These are phyloP conservation scores for Fusarium irregulare DNA, from an alignment of 2,329 filamentous ascomycete genomes.

Conservation along the genomic window DNA sequence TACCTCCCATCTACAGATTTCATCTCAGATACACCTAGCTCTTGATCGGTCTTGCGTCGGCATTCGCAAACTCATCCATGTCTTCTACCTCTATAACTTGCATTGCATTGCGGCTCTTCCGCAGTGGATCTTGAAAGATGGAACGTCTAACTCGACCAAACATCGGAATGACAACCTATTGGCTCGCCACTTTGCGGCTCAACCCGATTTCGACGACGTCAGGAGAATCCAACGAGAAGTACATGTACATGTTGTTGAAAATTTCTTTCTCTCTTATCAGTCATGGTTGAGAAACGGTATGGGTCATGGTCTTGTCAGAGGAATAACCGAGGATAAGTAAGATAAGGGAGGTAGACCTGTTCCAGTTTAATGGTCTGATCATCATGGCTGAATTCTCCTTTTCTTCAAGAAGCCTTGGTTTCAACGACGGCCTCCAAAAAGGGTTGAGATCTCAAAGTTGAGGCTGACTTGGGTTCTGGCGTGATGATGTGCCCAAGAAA, in stretches of 20 bases:
- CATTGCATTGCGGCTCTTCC: constrained; percentile 41
- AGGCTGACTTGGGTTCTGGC: constrained; percentile 23
- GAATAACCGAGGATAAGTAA: constrained; percentile 45
- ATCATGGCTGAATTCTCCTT: neutral
- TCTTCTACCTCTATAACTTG: neutral
- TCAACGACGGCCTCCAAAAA: neutral
- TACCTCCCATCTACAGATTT: constrained; percentile 12
- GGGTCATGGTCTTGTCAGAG: constrained; percentile 1
- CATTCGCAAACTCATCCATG: constrained; percentile 36
- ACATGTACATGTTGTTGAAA: neutral
- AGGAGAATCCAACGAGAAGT: constrained; percentile 28
- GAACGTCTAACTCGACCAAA: constrained; percentile 15
- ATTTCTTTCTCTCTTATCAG: neutral
- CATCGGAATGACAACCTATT: constrained; percentile 27
- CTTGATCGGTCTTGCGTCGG: constrained; percentile 41
- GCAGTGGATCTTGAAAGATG: constrained; percentile 42
- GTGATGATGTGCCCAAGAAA: constrained; percentile 5
- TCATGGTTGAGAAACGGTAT: constrained; percentile 12
- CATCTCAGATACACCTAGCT: constrained; percentile 30
- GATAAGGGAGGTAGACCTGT: neutral
- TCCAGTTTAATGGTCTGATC: neutral
- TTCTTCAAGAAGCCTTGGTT: neutral
- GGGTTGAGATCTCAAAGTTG: neutral
- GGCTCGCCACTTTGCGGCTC: constrained; percentile 33
- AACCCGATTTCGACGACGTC: constrained; percentile 35